Evolutionary conservation across 768 basidiomycete genomes (phyloP), one percentile per base, ranked within the genome.

Genomic region (Pisolithus marmoratus): DNA sequence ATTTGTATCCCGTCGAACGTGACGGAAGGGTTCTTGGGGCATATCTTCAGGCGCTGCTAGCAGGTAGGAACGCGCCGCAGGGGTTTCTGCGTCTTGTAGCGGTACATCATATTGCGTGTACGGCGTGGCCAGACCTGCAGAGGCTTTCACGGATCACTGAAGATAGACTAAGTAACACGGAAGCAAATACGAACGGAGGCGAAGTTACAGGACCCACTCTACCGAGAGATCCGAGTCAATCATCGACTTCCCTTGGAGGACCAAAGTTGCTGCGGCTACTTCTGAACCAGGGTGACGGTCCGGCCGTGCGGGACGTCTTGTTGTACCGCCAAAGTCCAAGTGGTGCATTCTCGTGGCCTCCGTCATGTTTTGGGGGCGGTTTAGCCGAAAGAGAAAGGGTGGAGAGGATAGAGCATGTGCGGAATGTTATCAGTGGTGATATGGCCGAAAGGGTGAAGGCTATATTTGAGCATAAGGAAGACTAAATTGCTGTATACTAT

Each of bases 61-160:
- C 67, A 64, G 0, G 60, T 55, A 73, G 40, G 73, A 72, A 54
- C 40, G 53, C 54, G 5, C 29, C 64, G 12, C 72, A 78, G 5
- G 87, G 79, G 0, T 87, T 93, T 60, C 57, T 87, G 52, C 72
- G 79, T 42, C 66, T 83, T 40, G 69, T 94, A 8, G 88, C 88
- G 2, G 59, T 91, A 14, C 90, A 94, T 60, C 92, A 94, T 60
- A 65, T 94, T 22, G 82, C 92, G 11, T 76, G 76, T 46, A 82
- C 74, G 58, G 79, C 92, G 24, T 92, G 90, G 90, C 74, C 71
- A 3, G 87, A 89, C 61, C 59, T 86, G 29, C 63, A 59, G 38
- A 58, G n/a, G 29, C 45, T 58, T n/a, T 60, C 56, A 2, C 60
- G 37, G 4, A 48, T 38, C 2, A 50, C 37, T 2, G 58, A 47